Base-by-base conservation (phyloP, 2,329 filamentous ascomycete species). In the Aspergillus terreus region DNA sequence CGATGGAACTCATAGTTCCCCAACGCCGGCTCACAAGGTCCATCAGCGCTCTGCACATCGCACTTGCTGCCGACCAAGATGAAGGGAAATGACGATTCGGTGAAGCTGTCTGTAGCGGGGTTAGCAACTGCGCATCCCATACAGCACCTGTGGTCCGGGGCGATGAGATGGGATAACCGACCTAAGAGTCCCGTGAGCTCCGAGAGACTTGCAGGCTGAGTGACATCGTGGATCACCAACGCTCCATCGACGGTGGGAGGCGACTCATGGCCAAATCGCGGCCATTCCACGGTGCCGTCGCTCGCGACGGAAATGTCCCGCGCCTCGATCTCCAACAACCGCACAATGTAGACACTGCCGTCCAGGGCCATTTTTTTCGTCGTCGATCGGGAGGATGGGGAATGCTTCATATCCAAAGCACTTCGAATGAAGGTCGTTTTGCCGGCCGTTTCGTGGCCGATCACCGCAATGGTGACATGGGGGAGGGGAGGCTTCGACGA, bases 21-120 rank as follows among this genome's bases (percentile, higher is more conserved):
- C 53, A 86, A 81, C 82, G 83, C 78, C 12, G 86, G 82, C 63
- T 92, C 84, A 50, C 95, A 78, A 65, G 90, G 82, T 64, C 87
- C 85, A 53, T 83, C 76, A 52, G 82, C 80, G 56, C 86, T 82
- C 44, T 86, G 84, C 46, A 84, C 82, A 69, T 96, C 92, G 76
- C 90, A 95, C 78, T 96, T 96, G 70, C 86, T 92, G 50, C 90
- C 90, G 47, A 95, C 88, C 40, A 96, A 81, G 56, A 92, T 80
- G 48, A 87, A 87, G 7, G 92, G 90, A 36, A 95, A 73, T 21
- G 81, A 80, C 15, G 87, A 84, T 61, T 86, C 87, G 52, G 84
- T 82, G 47, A 95, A 78, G 40, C 86, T 85, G 73, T 84, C 91
- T 95, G 69, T 63, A 59, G 15, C 42, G 48, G 38, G 46, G 45